A percentile compares a stretch with the other conserved stretches of the same genome.
Evolutionary conservation across 2,329 filamentous ascomycete genomes (phyloP).

Genomic region (Monosporascus sp.): DNA sequence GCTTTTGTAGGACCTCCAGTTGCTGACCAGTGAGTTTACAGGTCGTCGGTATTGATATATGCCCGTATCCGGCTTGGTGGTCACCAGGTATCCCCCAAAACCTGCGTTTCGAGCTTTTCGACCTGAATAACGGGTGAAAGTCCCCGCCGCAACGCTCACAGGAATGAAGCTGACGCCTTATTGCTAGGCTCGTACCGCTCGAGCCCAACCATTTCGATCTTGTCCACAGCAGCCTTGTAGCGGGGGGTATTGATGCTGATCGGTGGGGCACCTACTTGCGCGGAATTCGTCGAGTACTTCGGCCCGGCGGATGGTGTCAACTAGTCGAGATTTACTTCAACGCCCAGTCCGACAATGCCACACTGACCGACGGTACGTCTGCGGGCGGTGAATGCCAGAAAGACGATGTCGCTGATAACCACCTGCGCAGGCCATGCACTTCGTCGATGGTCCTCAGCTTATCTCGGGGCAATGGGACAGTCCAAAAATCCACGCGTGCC

Average conservation of each 20-base stretch:
- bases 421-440: constrained; percentile 52
- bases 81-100: constrained; percentile 35
- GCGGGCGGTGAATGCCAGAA: background rate
- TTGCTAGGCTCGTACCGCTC: constrained; percentile 39
- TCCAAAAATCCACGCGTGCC: constrained; percentile 64
- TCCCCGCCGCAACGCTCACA: constrained; percentile 1
- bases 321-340: constrained; percentile 85
- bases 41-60: constrained; percentile 69
- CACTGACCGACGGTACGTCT: constrained; percentile 54
- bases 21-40: constrained; percentile 27
- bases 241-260: constrained; percentile 63
- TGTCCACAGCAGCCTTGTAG: constrained; percentile 71
- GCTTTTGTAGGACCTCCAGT: background rate
- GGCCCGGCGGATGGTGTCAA: constrained; percentile 77
- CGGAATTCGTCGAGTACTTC: constrained; percentile 69
- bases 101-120: constrained; percentile 66
- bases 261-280: constrained; percentile 72
- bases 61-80: constrained; percentile 46
- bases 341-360: constrained; percentile 79
- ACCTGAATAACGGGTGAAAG: constrained; percentile 59
- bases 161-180: constrained; percentile 8
- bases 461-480: constrained; percentile 53
- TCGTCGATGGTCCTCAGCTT: constrained; percentile 60
- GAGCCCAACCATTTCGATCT: constrained; percentile 70
- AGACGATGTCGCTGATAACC: constrained; percentile 8